These are phyloP conservation scores for Helotiales sp. DNA, from an alignment of 2,329 filamentous ascomycete genomes.

Conservation along the genomic window DNA sequence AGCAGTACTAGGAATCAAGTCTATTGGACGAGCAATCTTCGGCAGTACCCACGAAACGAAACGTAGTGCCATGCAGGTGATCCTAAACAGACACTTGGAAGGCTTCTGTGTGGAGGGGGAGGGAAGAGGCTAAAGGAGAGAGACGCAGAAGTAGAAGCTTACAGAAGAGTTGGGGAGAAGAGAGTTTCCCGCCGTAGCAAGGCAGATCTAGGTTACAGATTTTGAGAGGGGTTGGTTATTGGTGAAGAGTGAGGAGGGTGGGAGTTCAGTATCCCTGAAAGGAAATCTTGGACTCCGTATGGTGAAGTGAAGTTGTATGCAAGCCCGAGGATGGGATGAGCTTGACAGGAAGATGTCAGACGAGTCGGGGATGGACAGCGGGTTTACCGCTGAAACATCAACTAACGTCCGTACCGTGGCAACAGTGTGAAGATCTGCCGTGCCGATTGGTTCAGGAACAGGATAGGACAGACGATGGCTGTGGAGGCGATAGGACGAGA, in stretches of 20 bases:
- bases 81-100: slow-evolving; percentile 2
- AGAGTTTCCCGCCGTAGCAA: not conserved
- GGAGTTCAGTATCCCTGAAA: too few species aligned
- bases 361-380: slow-evolving; percentile 1
- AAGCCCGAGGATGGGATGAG: slow-evolving; percentile 4
- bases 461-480: not conserved
- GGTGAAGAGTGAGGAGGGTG: not conserved
- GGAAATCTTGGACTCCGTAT: not conserved
- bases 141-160: not conserved
- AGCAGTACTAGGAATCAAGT: not conserved
- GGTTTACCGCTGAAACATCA: slow-evolving; percentile 16
- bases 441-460: slow-evolving; percentile 19
- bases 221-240: not conserved
- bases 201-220: not conserved
- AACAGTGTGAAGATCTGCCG: not conserved
- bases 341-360: slow-evolving; percentile 1
- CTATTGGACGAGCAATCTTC: not conserved
- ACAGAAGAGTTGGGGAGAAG: not conserved
- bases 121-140: not conserved
- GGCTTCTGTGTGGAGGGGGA: not conserved
- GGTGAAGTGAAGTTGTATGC: not conserved
- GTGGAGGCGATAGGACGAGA: not conserved
- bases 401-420: not conserved
- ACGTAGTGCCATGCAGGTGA: slow-evolving; percentile 8
- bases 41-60: slow-evolving; percentile 10